Base-by-base conservation (phyloP, 441 rosid species). In the Aquilaria agallochum region DNA sequence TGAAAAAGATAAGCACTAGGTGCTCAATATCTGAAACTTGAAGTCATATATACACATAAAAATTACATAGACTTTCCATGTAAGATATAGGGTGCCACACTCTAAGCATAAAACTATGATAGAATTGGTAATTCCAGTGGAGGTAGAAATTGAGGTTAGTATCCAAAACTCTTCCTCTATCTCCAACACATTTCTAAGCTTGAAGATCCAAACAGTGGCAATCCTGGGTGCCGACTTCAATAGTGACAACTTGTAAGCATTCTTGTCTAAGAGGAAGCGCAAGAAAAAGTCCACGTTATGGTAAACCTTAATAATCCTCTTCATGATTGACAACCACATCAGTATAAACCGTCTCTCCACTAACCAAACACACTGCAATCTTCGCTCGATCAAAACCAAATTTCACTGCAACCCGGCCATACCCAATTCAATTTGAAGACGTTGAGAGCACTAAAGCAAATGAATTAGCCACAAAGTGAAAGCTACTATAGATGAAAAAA, bases 261-360 rank as follows among this genome's bases (percentile, higher is more conserved):
- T 71, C 7, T 61, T 10, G 12, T 92, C 98, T 45, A 83, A 55
- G 1, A 92, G 96, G 59, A 87, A 74, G 65, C 84, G 87, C 20
- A 89, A 62, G 49, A 87, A 90, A 20, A 92, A 77, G 75, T 92
- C 97, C 0, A 96, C 80, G 31, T 88, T 88, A 0, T 92, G 86
- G 69, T 92, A 86, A 50, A 73, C 75, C n/a, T 32, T 56, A 2
- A 92, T 78, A 45, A 90, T 65, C 49, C 64, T 85, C 68, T 84
- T 80, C 9, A 90, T 67, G 2, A 92, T 88, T 45, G 96, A 92
- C 30, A 92, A 94, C 12, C 97, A 96, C 0, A 96, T 88, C 40
- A 92, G 68, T 76, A 90, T 95, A 65, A 92, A 92, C 70, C 95
- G 78, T 49, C 96, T 72, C 98, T 44, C 94, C 95, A 46, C 98